A percentile compares a stretch with the other conserved stretches of the same genome.
These are phyloP conservation scores for Cyberlindnera mycetangii DNA, from an alignment of 805 yeast genomes.

Conservation along the genomic window DNA sequence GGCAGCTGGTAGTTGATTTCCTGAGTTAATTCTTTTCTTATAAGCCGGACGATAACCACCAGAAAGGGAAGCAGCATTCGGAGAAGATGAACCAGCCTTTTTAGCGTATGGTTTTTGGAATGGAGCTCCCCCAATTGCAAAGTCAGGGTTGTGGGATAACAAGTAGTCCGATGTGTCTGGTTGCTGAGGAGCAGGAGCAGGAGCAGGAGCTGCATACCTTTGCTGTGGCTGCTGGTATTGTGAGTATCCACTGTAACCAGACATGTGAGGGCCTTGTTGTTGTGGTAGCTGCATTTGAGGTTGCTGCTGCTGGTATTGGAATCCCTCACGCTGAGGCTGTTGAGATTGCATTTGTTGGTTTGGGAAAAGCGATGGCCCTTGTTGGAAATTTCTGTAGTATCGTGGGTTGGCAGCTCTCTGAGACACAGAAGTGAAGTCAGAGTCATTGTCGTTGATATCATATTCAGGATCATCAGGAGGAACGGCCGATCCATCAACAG, in stretches of 20 bases:
- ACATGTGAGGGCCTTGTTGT: background rate
- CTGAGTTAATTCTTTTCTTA: conserved; percentile 32
- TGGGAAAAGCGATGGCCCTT: conserved; percentile 27
- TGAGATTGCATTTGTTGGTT: background rate
- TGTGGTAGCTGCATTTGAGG: background rate
- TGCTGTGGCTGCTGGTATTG: conserved; percentile 6
- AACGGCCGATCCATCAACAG: background rate
- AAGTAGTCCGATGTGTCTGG: conserved; percentile 38
- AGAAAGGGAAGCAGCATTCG: conserved; percentile 4
- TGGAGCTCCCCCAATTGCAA: conserved; percentile 31
- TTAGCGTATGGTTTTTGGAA: conserved; percentile 11
- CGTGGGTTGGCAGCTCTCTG: conserved; percentile 70
- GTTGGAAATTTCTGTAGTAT: conserved; percentile 39
- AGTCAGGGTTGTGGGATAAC: conserved; percentile 49
- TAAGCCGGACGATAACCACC: conserved; percentile 37
- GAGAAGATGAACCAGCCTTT: background rate
- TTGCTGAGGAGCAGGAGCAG: conserved; percentile 3
- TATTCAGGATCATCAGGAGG: conserved; percentile 17
- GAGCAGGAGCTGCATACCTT: conserved; percentile 5
- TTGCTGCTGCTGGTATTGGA: background rate
- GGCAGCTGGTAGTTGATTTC: conserved; percentile 38
- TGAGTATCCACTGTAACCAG: conserved; percentile 1
- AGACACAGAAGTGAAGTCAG: conserved; percentile 76
- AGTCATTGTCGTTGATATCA: conserved; percentile 34
- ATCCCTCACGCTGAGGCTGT: background rate